phyloP scores from a whole-genome alignment of 208 protist species.

The Trypanosoma grayi region DNA sequence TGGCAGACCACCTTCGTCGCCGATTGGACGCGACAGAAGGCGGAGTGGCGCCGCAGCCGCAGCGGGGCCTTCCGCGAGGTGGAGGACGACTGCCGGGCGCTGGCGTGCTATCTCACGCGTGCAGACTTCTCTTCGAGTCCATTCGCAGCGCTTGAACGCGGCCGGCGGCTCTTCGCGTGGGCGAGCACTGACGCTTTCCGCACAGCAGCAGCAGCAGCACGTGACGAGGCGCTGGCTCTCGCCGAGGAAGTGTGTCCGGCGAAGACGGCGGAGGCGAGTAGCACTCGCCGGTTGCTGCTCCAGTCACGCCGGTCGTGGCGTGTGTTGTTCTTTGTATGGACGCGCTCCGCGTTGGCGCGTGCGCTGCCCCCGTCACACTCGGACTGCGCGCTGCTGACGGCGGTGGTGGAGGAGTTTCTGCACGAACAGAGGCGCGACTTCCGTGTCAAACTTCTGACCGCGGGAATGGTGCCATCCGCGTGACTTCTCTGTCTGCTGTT shows the following conservation, averaged over 20 bases:
- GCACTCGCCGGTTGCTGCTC: background rate
- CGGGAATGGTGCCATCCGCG: background rate
- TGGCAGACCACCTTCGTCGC: constrained; percentile 15
- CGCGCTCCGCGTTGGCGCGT: background rate
- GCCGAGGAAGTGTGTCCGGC: background rate
- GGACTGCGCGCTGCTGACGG: constrained; percentile 9
- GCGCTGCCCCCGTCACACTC: constrained; percentile 5
- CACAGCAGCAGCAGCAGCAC: background rate
- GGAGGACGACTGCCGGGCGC: constrained; percentile 13
- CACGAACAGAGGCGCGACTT: constrained; percentile 8
- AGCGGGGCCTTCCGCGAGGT: constrained; percentile 12
- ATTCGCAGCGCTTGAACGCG: constrained; percentile 26
- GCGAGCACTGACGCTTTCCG: background rate
- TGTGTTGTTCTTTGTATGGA: constrained; percentile 4
- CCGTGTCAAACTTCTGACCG: constrained; percentile 4
- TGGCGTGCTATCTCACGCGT: background rate
- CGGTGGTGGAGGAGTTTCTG: constrained; percentile 12
- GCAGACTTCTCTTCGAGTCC: constrained; percentile 27
- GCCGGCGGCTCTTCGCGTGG: constrained; percentile 12
- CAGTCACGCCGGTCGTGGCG: constrained; percentile 1
- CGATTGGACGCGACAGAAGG: constrained; percentile 5
- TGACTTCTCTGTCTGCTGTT: too few relatives aligned
- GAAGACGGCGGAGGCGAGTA: background rate
- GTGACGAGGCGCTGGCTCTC: background rate
- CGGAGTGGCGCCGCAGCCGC: constrained; percentile 11